A percentile compares a stretch with the other conserved stretches of the same genome.
These are phyloP conservation scores for Raddia distichophylla DNA, from an alignment of 176 grass and related monocot species.

Conservation along the genomic window DNA sequence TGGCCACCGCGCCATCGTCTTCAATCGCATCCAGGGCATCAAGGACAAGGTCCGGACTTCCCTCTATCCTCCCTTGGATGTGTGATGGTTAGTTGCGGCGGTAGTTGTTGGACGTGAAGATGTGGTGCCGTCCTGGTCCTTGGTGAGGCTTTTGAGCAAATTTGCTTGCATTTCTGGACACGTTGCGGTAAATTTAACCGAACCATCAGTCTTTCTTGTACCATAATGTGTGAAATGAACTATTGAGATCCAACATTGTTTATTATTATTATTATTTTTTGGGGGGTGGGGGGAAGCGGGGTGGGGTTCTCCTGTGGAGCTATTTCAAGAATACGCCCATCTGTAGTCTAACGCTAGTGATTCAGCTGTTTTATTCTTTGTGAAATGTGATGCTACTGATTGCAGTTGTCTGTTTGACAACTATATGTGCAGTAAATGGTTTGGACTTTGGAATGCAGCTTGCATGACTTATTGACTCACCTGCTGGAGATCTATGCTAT, in stretches of 20 bases:
- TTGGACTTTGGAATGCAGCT: background rate
- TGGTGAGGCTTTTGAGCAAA: background rate
- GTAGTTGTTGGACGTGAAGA: background rate
- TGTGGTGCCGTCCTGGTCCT: background rate
- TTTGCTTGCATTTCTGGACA: background rate
- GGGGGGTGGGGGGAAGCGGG: background rate
- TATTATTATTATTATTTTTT: background rate
- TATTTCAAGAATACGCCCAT: background rate
- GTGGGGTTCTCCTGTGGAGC: background rate
- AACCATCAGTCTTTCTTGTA: background rate
- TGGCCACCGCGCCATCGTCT: constrained; percentile 83
- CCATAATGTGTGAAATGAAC: background rate
- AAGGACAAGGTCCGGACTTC: constrained; percentile 58
- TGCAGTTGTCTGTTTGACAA: background rate
- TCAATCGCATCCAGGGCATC: constrained; percentile 82
- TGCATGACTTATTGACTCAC: background rate
- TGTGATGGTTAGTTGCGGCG: background rate
- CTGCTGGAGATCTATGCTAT: background rate
- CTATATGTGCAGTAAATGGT: background rate
- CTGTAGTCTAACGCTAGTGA: background rate
- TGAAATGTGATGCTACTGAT: background rate
- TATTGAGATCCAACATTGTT: background rate
- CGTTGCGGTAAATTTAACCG: background rate
- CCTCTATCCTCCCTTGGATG: background rate
- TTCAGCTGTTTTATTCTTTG: background rate